Conservation (phyloP, 768 basidiomycete species). For the Cytidiella melzeri region DNA sequence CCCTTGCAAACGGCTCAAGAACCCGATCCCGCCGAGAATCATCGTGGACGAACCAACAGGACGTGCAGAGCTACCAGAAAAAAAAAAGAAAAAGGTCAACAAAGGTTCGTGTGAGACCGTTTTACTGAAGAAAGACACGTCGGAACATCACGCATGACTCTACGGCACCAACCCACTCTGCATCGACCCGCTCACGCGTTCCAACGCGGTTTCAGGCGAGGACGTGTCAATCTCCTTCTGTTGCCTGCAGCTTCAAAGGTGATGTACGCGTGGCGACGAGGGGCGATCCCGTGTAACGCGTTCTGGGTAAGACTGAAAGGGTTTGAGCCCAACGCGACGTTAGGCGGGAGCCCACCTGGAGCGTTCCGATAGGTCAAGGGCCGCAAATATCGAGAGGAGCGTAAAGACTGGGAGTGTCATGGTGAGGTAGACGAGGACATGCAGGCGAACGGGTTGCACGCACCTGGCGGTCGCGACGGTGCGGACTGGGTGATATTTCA, state of each 20-base stretch:
- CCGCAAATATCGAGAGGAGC: not conserved
- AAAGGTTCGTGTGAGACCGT: not conserved
- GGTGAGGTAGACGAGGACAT: slow-evolving; percentile 6
- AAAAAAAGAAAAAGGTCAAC: no score
- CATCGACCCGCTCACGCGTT: slow-evolving; percentile 46
- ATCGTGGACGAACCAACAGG: slow-evolving; percentile 76
- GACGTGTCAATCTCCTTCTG: slow-evolving; percentile 82
- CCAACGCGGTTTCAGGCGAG: slow-evolving; percentile 62
- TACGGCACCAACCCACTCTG: slow-evolving; percentile 59
- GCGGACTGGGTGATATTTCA: not conserved
- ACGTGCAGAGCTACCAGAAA: slow-evolving; percentile 57
- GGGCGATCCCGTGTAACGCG: slow-evolving; percentile 27
- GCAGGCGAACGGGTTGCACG: slow-evolving; percentile 21
- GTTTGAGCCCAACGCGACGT: not conserved
- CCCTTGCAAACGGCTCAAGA: slow-evolving; percentile 77
- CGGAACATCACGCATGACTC: slow-evolving; percentile 74
- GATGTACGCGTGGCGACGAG: slow-evolving; percentile 65
- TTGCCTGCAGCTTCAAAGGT: slow-evolving; percentile 78
- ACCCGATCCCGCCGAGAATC: slow-evolving; percentile 86
- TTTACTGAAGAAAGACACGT: slow-evolving; percentile 42
- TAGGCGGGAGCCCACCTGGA: not conserved
- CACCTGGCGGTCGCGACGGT: slow-evolving; percentile 4
- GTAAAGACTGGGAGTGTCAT: not conserved
- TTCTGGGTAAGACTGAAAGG: slow-evolving; percentile 16
- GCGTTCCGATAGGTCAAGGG: not conserved